These are phyloP conservation scores for Parietaria judaica DNA, from an alignment of 306 rosid species.

Conservation along the genomic window DNA sequence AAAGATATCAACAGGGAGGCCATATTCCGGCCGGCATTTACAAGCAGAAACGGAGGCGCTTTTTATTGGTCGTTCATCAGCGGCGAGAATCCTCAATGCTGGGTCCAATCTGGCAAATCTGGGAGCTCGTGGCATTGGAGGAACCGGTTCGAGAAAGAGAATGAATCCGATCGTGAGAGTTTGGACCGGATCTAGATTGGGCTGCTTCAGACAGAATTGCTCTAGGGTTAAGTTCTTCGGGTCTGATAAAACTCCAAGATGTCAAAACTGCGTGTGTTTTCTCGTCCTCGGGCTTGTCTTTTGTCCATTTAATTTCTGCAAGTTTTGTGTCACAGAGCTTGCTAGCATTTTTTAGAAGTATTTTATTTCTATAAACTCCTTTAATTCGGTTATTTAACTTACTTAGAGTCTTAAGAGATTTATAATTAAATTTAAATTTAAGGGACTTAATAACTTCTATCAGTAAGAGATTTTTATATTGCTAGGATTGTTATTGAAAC, in stretches of 20 bases:
- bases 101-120: slow-evolving; percentile 42
- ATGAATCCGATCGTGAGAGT: slow-evolving; percentile 34
- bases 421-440: too few relatives aligned
- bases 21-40: slow-evolving; percentile 50
- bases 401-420: too few relatives aligned
- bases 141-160: slow-evolving; percentile 31
- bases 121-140: slow-evolving; percentile 53
- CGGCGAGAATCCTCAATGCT: slow-evolving; percentile 61
- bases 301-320: neutral
- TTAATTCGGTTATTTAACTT: too few relatives aligned
- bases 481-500: too few relatives aligned
- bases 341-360: too few relatives aligned
- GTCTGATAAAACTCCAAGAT: slow-evolving; percentile 68
- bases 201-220: slow-evolving; percentile 40
- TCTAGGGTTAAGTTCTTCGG: slow-evolving; percentile 68
- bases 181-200: slow-evolving; percentile 23
- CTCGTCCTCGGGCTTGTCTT: neutral
- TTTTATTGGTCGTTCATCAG: slow-evolving; percentile 59
- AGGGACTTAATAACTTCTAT: too few relatives aligned
- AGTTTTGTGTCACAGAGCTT: neutral
- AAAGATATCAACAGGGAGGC: slow-evolving; percentile 45
- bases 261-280: slow-evolving; percentile 79
- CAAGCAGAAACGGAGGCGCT: slow-evolving; percentile 29
- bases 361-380: too few relatives aligned
- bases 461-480: too few relatives aligned